Base-by-base conservation (phyloP, 2,329 filamentous ascomycete species). In the Microdochium bolleyi region DNA sequence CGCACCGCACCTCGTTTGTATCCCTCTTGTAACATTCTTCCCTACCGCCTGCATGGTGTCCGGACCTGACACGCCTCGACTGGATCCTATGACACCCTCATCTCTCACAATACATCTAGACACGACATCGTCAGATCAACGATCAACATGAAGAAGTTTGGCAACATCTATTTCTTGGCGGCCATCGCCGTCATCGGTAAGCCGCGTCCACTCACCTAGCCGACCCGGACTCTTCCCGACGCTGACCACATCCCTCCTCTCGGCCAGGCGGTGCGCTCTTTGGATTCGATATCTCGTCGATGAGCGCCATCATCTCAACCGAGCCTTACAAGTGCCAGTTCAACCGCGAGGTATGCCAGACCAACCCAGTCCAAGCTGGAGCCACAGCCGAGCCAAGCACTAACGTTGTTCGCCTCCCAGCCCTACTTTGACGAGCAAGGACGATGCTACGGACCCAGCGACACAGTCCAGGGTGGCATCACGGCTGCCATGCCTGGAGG, bases 401-500 rank as follows among this genome's bases (percentile, higher is more conserved):
- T 34, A 49, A 32, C 16, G 13, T 25, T 5, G 16, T 2, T 3
- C 1, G 37, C n/a, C n/a, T 9, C 44, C 16, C 52, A 56, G 51
- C 61, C 58, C 55, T 69, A 69, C 7, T 54, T 57, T 55, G 69
- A 70, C 9, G 65, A 69, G 9, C 53, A 66, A 1, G 67, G 64
- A 19, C 51, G 58, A 44, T 83, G 78, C 64, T 74, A 70, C 16
- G 82, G 82, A 32, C 82, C 81, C 3, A 65, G 63, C 13, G 63
- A 72, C 38, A 63, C 69, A 52, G 68, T 75, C 1, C 80, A 82
- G 63, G 83, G 83, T 56, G 82, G 82, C 49, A 88, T 89, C 62
- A 85, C 82, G 0, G 84, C 86, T 22, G 73, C 83, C 49, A 89
- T 89, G 83, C 81, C 85, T 22, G 85, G 78, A 51, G 86, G 86